phyloP scores from a whole-genome alignment of 2,329 filamentous ascomycete species.

The Fusarium neocosmosporiellum region DNA sequence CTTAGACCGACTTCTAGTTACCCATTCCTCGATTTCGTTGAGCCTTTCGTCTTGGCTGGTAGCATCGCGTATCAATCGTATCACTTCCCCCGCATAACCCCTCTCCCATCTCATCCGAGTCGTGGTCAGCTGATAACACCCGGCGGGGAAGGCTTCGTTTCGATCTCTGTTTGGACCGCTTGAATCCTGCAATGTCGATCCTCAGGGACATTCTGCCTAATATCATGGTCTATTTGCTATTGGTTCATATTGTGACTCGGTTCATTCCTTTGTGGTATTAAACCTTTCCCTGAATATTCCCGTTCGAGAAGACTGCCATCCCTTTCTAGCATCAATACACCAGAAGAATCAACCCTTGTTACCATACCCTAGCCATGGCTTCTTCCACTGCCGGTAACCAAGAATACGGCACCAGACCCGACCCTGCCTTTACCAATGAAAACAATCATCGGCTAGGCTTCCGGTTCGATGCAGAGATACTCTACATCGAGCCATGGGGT shows the following conservation, averaged over 20 bases:
- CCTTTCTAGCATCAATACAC: background rate
- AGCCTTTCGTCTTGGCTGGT: background rate
- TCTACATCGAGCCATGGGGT: constrained; percentile 63
- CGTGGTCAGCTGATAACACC: background rate
- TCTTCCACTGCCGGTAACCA: constrained; percentile 18
- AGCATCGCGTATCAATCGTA: background rate
- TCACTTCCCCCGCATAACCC: background rate
- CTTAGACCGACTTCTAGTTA: background rate
- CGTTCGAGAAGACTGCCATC: background rate
- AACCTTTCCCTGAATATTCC: constrained; percentile 1
- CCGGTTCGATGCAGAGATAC: constrained; percentile 56
- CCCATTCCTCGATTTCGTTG: too few relatives aligned
- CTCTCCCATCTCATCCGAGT: background rate
- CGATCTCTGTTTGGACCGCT: background rate
- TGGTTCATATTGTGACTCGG: background rate
- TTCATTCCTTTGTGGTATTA: constrained; percentile 3
- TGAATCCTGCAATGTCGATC: constrained; percentile 5
- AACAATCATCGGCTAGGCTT: constrained; percentile 41
- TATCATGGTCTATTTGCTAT: background rate
- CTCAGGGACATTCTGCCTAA: constrained; percentile 9
- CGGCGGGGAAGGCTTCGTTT: background rate
- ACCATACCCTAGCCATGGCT: background rate
- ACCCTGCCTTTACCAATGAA: constrained; percentile 30
- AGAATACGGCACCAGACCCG: constrained; percentile 27
- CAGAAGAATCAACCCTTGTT: background rate